Evolutionary conservation across 192 early-diverging fungal species (phyloP).

Genomic region (Umbelopsis vinacea): DNA sequence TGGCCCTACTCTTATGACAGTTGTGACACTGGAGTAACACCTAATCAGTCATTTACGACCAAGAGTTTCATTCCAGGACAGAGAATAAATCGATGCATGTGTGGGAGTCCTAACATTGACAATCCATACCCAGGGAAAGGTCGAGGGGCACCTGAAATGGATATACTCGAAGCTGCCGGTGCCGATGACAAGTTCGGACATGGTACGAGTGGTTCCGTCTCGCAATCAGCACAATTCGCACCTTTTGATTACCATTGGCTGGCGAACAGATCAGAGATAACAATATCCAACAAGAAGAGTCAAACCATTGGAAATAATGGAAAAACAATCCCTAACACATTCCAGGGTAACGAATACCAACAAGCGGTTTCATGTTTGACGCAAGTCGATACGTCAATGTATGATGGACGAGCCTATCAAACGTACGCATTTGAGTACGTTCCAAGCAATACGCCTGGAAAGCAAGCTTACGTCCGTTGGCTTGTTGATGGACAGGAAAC

Average conservation of each 20-base stretch:
- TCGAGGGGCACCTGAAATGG: slow-evolving; percentile 63
- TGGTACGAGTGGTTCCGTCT: not conserved
- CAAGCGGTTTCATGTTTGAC: slow-evolving; percentile 12
- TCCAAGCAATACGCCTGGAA: not conserved
- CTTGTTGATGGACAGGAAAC: slow-evolving; percentile 20
- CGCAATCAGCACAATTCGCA: slow-evolving; percentile 12
- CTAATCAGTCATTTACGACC: slow-evolving; percentile 40
- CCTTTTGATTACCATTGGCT: slow-evolving; percentile 15
- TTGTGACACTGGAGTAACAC: slow-evolving; percentile 57
- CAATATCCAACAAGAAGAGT: not conserved
- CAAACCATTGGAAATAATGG: not conserved
- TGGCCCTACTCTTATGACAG: slow-evolving; percentile 60
- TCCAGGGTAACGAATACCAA: slow-evolving; percentile 2
- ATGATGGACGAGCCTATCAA: slow-evolving; percentile 9
- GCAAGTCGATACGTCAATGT: not conserved
- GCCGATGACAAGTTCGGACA: not conserved
- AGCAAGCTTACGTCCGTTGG: slow-evolving; percentile 9
- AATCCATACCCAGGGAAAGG: slow-evolving; percentile 44
- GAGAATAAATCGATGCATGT: slow-evolving; percentile 9
- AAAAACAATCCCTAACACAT: slow-evolving; percentile 19
- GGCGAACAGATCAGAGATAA: not conserved
- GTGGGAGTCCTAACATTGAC: not conserved
- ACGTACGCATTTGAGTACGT: slow-evolving; percentile 18
- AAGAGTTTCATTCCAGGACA: slow-evolving; percentile 5
- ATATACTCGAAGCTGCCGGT: slow-evolving; percentile 49